Conservation (phyloP, 1,139 yeast genomes). For the Taphrina flavorubra region DNA sequence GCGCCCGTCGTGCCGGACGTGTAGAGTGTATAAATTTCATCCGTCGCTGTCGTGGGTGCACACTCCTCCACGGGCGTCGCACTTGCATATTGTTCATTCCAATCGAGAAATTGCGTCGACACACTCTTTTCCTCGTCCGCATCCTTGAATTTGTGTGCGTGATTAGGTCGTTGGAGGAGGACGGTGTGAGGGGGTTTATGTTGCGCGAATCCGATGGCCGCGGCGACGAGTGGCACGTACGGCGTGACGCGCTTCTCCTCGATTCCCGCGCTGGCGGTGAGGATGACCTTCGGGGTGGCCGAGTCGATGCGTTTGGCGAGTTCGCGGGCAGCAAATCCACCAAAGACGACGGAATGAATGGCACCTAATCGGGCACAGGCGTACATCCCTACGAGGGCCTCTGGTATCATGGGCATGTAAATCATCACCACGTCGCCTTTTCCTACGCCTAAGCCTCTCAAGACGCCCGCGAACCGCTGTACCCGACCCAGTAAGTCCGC, state of each 20-base stretch:
- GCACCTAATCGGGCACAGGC: conserved; percentile 38
- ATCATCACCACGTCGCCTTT: conserved; percentile 40
- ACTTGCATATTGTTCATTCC: not conserved
- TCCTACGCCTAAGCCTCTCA: conserved; percentile 20
- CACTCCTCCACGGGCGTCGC: conserved; percentile 28
- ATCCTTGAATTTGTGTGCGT: conserved; percentile 1
- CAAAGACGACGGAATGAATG: conserved; percentile 34
- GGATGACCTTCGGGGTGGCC: conserved; percentile 27
- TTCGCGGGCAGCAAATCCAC: conserved; percentile 35
- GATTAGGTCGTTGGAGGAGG: conserved; percentile 22
- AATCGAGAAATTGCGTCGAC: conserved; percentile 11
- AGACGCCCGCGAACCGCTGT: conserved; percentile 29
- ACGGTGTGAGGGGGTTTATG: conserved; percentile 20
- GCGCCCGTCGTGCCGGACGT: conserved; percentile 40
- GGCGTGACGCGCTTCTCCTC: conserved; percentile 35
- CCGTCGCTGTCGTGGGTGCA: conserved; percentile 26
- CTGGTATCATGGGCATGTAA: conserved; percentile 40
- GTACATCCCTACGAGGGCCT: conserved; percentile 33
- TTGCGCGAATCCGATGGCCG: conserved; percentile 23
- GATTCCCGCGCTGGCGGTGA: conserved; percentile 35
- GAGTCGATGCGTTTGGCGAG: conserved; percentile 36
- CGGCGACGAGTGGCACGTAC: conserved; percentile 29
- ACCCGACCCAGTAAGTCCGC: conserved; percentile 16
- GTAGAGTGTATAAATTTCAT: conserved; percentile 29
- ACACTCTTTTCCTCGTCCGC: not conserved